These are phyloP conservation scores for Salvia sclarea DNA, from an alignment of 305 asterid genomes.

Conservation along the genomic window DNA sequence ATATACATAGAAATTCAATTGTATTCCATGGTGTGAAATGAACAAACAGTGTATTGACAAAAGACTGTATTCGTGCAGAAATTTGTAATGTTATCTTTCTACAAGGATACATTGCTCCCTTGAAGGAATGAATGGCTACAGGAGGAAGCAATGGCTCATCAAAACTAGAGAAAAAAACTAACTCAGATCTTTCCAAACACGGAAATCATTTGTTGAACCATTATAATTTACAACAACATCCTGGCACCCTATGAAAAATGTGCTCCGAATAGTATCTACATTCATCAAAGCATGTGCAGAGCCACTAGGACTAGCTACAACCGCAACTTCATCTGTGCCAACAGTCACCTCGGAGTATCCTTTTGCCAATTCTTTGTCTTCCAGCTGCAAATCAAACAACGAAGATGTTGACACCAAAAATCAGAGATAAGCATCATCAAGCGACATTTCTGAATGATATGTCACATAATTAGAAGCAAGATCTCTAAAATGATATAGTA, in stretches of 20 bases:
- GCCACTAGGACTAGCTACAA: constrained; percentile 71
- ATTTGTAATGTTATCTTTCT: constrained; percentile 25
- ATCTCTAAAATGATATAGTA: background rate
- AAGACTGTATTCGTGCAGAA: constrained; percentile 34
- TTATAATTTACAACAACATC: constrained; percentile 53
- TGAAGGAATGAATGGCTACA: constrained; percentile 18
- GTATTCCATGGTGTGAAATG: constrained; percentile 2
- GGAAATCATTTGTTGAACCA: constrained; percentile 62
- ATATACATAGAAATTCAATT: constrained; percentile 15
- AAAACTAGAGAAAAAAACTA: background rate
- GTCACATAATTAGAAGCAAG: background rate
- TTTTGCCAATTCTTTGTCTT: constrained; percentile 45
- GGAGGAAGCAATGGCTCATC: background rate
- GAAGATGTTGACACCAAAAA: constrained; percentile 8
- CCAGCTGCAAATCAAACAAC: constrained; percentile 54
- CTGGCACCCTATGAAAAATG: constrained; percentile 86
- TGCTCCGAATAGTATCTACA: constrained; percentile 48
- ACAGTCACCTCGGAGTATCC: constrained; percentile 71
- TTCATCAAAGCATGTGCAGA: constrained; percentile 84
- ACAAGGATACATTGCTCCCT: constrained; percentile 21
- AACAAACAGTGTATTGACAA: constrained; percentile 27
- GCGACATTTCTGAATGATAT: background rate
- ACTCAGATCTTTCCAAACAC: constrained; percentile 76
- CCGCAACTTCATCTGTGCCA: constrained; percentile 76
- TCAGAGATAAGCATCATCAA: background rate